Evolutionary conservation across 192 early-diverging fungal genomes (phyloP), one percentile per base, ranked within the genome.

Genomic region (Umbelopsis sp.): DNA sequence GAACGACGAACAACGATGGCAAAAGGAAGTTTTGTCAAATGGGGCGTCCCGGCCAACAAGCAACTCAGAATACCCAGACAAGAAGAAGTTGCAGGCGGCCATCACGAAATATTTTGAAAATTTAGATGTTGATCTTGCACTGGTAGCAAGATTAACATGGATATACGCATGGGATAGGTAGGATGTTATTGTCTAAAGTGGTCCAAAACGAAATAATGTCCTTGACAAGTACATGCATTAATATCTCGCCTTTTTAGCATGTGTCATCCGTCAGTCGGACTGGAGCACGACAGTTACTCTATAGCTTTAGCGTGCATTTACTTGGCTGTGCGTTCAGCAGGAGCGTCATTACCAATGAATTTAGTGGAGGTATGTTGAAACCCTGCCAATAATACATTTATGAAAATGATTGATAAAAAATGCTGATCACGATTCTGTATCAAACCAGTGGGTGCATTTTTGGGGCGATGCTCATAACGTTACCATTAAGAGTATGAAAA

Each of bases 91-190:
- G 27, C 49, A 55, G 44, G 20, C 0, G 30, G 41, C 61, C 18
- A 44, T 49, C n/a, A 48, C 33, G 15, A 20, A 12, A 44, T 66
- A 51, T 50, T 51, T 49, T 20, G 18, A 46, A 71, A 70, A 76
- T 33, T 67, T 76, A 48, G 70, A 74, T 18, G 66, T 69, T 22
- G 72, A 79, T 16, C 64, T 79, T n/a, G 69, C 68, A 12, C 49
- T 64, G 5, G 53, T 79, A 20, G 77, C 77, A 15, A 66, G 73
- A 11, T 23, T 79, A 20, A 48, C 73, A 4, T 79, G 77, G 77
- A 67, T 74, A 30, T 79, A 69, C 45, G 49, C 71, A 10, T 79
- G 77, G 77, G 77, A 79, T 66, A 79, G 71, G 76, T 78, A 66
- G 67, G 25, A 22, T 22, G 30, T 50, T 13, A 4, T 8, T 2